These are phyloP conservation scores for Suillus ampliporus DNA, from an alignment of 768 basidiomycete genomes.

Conservation along the genomic window DNA sequence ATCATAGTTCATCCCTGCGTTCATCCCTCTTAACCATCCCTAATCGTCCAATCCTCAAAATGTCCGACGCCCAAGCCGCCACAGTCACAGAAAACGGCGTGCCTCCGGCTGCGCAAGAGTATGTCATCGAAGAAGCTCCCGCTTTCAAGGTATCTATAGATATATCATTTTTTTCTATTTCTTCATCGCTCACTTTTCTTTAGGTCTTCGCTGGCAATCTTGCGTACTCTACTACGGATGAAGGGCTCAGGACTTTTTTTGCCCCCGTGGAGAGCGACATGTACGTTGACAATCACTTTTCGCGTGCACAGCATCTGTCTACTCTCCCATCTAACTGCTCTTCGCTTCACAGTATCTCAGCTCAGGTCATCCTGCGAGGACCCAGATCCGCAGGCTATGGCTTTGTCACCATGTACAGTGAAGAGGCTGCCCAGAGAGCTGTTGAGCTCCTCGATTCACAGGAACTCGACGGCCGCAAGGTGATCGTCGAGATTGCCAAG, in stretches of 20 bases:
- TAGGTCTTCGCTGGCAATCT: conserved; percentile 92
- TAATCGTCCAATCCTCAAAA: conserved; percentile 65
- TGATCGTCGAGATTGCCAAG: conserved; percentile 94
- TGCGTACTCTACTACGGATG: conserved; percentile 92
- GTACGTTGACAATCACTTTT: no score
- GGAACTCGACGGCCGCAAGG: conserved; percentile 86
- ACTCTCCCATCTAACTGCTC: conserved; percentile 20
- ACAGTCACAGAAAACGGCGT: conserved; percentile 82
- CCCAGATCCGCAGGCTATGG: conserved; percentile 90
- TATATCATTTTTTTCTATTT: conserved; percentile 11
- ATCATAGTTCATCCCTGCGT: conserved; percentile 63
- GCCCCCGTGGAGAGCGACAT: conserved; percentile 85
- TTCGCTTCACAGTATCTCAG: conserved; percentile 63
- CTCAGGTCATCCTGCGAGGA: conserved; percentile 86
- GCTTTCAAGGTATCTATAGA: conserved; percentile 84
- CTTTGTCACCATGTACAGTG: conserved; percentile 83
- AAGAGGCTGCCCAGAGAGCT: conserved; percentile 85
- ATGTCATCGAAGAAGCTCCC: conserved; percentile 68
- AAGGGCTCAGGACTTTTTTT: conserved; percentile 95
- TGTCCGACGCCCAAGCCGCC: conserved; percentile 93
- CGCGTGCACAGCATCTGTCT: no score
- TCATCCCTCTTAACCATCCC: conserved; percentile 56
- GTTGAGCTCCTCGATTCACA: conserved; percentile 85
- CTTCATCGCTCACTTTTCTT: conserved; percentile 26
- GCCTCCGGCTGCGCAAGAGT: conserved; percentile 77